Evolutionary conservation across 495 filamentous ascomycete species (phyloP), one percentile per base, ranked within the genome.

Genomic region (Penicillium simplicissimum): DNA sequence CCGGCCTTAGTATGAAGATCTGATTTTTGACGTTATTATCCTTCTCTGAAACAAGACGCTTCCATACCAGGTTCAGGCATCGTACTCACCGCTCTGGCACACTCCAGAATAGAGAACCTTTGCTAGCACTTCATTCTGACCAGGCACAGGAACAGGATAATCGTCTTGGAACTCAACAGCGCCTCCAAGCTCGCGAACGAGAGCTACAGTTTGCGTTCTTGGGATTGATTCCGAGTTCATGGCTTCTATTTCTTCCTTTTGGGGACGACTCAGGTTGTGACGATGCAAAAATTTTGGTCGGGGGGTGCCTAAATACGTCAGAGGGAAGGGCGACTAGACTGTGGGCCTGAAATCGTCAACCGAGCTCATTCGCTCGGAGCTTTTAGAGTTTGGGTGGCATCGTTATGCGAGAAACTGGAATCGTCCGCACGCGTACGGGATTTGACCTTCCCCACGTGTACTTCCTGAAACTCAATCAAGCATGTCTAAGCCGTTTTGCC

Each of bases 21-120:
- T 82, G 38, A 48, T 36, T 59, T 10, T 55, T 28, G 55, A 2
- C 15, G 1, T 25, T 40, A 28, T n/a, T 49, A 59, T 21, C 6
- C 28, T 37, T 28, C 19, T 33, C 37, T 40, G 37, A 40, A 40
- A 40, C 37, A 40, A 40, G 37, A 40, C 37, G 37, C 37, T 40
- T 40, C n/a, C 14, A 40, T 60, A 47, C 25, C 40, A 19, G 9
- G 17, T 45, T 45, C 8, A 34, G 36, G 0, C 4, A 9, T 15
- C 9, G 23, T 35, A 68, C 71, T 59, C 53, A 79, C 78, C 80
- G 61, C 79, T 82, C 45, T 80, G 79, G 43, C 80, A 83, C 42
- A 82, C 79, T 2, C 81, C 81, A 0, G 72, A 73, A 52, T 82
- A 83, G 13, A 82, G 71, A 4, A 82, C 73, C 59, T 82, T 77